A percentile compares a stretch with the other conserved stretches of the same genome.
These are phyloP conservation scores for Didymella exigua DNA, from an alignment of 2,329 filamentous ascomycete species.

Conservation along the genomic window DNA sequence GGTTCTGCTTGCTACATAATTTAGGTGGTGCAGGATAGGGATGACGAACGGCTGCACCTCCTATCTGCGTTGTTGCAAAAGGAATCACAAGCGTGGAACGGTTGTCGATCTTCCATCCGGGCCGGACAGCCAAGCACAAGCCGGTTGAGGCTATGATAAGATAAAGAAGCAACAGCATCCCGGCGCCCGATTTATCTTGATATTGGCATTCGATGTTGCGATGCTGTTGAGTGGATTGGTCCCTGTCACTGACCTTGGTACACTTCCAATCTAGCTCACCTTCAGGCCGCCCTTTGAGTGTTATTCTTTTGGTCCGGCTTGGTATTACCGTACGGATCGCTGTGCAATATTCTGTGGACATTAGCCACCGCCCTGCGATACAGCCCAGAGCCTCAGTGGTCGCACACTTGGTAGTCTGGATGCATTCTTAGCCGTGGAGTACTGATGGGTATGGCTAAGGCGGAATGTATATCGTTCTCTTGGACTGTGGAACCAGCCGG, in stretches of 20 bases:
- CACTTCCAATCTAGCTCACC: not conserved
- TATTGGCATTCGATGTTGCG: conserved; percentile 9
- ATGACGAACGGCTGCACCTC: conserved; percentile 9
- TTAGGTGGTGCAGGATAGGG: not conserved
- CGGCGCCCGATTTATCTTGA: conserved; percentile 12
- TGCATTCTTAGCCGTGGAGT: conserved; percentile 13
- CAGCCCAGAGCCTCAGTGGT: conserved; percentile 32
- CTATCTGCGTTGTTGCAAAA: conserved; percentile 18
- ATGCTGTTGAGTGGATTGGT: not conserved
- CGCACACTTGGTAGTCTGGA: conserved; percentile 26
- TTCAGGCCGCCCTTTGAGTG: not conserved
- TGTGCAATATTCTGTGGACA: not conserved
- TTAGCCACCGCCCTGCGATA: conserved; percentile 15
- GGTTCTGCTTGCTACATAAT: conserved; percentile 6
- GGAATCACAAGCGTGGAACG: conserved; percentile 16
- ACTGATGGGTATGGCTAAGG: conserved; percentile 29
- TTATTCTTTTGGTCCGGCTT: not conserved
- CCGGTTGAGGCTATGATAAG: conserved; percentile 19
- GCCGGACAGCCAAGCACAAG: conserved; percentile 2
- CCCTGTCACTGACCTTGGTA: not conserved
- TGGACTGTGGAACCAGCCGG: conserved; percentile 30
- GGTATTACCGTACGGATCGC: not conserved
- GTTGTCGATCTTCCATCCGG: conserved; percentile 5
- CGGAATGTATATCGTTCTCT: conserved; percentile 31
- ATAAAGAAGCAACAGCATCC: conserved; percentile 18